phyloP scores from a whole-genome alignment of 2,329 filamentous ascomycete genomes.

The Paracorniculantispora psalliotae region DNA sequence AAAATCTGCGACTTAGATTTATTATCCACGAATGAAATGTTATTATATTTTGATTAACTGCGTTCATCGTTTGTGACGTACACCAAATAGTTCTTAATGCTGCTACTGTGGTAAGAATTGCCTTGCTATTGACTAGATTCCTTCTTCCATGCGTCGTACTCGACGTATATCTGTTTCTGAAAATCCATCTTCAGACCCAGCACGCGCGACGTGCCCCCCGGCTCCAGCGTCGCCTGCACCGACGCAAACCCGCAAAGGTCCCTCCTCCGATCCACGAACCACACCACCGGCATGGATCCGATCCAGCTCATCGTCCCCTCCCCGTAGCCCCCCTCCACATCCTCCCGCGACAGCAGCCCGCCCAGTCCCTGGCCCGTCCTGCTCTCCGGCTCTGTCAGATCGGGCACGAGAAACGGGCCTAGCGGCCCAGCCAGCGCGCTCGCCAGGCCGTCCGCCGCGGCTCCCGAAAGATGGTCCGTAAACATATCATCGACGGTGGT shows the following conservation, averaged over 20 bases:
- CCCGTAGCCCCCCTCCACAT: constrained; percentile 31
- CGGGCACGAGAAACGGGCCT: constrained; percentile 33
- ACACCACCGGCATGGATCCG: constrained; percentile 25
- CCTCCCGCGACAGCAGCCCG: constrained; percentile 36
- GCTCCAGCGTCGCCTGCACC: constrained; percentile 33
- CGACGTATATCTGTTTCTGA: neutral
- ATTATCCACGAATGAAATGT: neutral
- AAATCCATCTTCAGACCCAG: neutral
- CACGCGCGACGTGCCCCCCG: constrained; percentile 16
- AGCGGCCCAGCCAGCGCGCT: constrained; percentile 25
- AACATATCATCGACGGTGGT: constrained; percentile 42
- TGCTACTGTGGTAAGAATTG: no score
- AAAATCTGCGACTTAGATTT: neutral
- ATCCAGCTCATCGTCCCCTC: neutral
- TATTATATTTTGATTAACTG: neutral
- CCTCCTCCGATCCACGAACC: constrained; percentile 46
- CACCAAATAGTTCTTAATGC: no score
- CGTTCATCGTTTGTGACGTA: neutral
- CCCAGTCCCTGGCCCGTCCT: constrained; percentile 37
- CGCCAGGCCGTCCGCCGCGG: constrained; percentile 22
- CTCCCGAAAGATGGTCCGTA: constrained; percentile 37
- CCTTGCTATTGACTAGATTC: neutral
- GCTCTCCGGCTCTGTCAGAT: constrained; percentile 24
- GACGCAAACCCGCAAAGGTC: constrained; percentile 39
- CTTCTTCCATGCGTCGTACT: constrained; percentile 16